Percentiles rank a stretch among this genome's conserved stretches.
Conservation (phyloP, 371 early-diverging fungal genomes). For the Mortierella sp. region DNA sequence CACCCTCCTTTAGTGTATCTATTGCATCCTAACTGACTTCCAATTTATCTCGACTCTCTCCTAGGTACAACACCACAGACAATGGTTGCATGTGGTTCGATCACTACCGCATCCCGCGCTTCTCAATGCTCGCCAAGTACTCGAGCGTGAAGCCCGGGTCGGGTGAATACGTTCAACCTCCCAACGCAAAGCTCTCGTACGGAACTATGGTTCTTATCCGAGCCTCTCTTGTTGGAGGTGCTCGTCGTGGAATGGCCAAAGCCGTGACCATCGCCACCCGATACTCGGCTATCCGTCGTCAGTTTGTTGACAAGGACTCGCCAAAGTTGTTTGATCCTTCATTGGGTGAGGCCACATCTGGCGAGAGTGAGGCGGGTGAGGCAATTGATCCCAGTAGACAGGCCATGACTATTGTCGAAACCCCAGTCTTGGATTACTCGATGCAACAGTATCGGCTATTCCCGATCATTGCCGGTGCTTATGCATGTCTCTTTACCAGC, state of each 20-base stretch:
- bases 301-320: constrained; percentile 73
- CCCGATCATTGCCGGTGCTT: constrained; percentile 79
- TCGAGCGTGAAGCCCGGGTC: constrained; percentile 70
- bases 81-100: constrained; percentile 84
- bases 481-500: constrained; percentile 77
- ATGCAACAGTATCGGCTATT: constrained; percentile 80
- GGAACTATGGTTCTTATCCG: constrained; percentile 83
- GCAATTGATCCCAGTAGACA: no score
- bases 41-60: neutral
- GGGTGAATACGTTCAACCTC: constrained; percentile 78
- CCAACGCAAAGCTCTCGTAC: constrained; percentile 79
- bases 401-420: constrained; percentile 56
- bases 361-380: no score
- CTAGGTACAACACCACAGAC: constrained; percentile 75
- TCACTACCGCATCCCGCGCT: constrained; percentile 71
- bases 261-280: constrained; percentile 80
- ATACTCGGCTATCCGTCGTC: constrained; percentile 79
- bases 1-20: no score
- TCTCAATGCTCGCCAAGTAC: constrained; percentile 74
- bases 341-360: no score
- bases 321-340: constrained; percentile 32
- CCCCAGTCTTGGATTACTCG: constrained; percentile 77
- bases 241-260: constrained; percentile 66
- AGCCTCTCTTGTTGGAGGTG: constrained; percentile 60
- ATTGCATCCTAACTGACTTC: neutral